These are phyloP conservation scores for Sicyos baderoa DNA, from an alignment of 306 rosid genomes.

Conservation along the genomic window DNA sequence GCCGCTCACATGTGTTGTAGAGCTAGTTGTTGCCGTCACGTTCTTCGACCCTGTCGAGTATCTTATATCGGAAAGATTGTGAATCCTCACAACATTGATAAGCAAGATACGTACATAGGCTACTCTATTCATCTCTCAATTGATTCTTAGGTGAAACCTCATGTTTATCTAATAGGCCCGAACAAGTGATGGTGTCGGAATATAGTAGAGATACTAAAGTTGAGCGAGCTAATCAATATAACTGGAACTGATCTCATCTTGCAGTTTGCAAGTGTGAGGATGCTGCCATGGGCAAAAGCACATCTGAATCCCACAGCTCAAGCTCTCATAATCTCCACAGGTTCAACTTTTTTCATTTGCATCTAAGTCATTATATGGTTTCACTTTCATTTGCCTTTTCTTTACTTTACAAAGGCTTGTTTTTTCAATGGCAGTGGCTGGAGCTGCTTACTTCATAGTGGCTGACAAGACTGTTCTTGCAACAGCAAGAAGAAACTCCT, in stretches of 20 bases:
- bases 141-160: no score
- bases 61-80: no score
- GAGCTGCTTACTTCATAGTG: conserved; percentile 95
- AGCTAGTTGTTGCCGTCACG: not conserved
- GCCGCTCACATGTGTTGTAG: not conserved
- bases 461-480: conserved; percentile 96
- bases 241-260: not conserved
- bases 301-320: conserved; percentile 89
- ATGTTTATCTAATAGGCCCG: no score
- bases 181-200: not conserved
- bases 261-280: conserved; percentile 86
- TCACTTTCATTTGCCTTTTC: conserved; percentile 6
- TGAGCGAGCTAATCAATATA: not conserved
- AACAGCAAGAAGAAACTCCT: conserved; percentile 89
- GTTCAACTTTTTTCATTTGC: conserved; percentile 25
- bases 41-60: not conserved
- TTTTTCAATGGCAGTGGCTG: conserved; percentile 56
- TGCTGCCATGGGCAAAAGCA: conserved; percentile 97
- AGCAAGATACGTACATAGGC: no score
- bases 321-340: conserved; percentile 93
- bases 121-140: no score
- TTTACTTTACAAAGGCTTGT: not conserved
- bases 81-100: no score
- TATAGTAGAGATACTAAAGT: not conserved
- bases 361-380: not conserved